Percentiles rank a stretch among this genome's conserved stretches.
Conservation (phyloP, 768 basidiomycete genomes). For the Holtermannia corniformis region DNA sequence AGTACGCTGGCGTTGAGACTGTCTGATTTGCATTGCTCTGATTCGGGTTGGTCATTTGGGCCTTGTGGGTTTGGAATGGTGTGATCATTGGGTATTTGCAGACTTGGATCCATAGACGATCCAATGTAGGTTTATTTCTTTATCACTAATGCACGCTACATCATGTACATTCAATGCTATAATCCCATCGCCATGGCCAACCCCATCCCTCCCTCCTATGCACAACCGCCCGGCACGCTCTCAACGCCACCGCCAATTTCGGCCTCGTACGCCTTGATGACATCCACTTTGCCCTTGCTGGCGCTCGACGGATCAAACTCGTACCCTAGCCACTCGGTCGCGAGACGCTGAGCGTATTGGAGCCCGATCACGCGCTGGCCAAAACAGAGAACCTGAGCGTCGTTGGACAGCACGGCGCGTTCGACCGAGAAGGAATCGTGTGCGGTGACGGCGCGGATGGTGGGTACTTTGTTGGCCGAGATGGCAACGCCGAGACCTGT, state of each 20-base stretch:
- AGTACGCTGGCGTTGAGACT: constrained; percentile 29
- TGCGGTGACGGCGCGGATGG: constrained; percentile 30
- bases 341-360: constrained; percentile 29
- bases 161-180: too few species aligned
- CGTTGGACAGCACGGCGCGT: constrained; percentile 36
- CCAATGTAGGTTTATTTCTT: too few species aligned
- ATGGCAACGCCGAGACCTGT: constrained; percentile 37
- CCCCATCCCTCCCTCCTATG: too few species aligned
- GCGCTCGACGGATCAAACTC: constrained; percentile 30
- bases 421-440: constrained; percentile 41
- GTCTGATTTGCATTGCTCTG: constrained; percentile 23
- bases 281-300: constrained; percentile 34
- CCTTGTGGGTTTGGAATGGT: too few species aligned
- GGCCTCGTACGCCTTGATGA: constrained; percentile 32
- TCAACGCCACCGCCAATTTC: background rate
- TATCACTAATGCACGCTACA: too few species aligned
- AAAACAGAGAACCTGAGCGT: constrained; percentile 37
- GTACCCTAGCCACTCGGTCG: constrained; percentile 35
- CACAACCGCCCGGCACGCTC: background rate
- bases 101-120: too few species aligned
- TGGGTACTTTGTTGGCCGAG: constrained; percentile 36
- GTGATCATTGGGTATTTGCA: too few species aligned
- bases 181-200: too few species aligned
- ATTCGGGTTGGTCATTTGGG: too few species aligned
- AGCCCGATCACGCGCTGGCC: constrained; percentile 39